Evolutionary conservation across 257 asterid species (phyloP).

Genomic region (Gentiana dahurica): DNA sequence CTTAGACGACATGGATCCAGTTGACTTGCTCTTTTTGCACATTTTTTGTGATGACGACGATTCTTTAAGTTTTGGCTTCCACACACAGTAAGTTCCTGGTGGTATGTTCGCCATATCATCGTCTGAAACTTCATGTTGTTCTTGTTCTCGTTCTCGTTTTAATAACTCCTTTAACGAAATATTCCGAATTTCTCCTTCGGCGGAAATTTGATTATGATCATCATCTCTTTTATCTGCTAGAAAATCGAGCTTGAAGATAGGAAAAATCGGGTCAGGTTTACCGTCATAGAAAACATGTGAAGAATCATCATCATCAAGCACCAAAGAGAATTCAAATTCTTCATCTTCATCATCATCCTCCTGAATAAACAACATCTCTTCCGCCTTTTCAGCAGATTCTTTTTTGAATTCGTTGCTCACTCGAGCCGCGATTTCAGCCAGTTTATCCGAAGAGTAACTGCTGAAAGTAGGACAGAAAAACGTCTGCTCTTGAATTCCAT

Average conservation of each 20-base stretch:
- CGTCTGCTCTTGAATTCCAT: constrained; percentile 22
- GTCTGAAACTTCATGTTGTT: constrained; percentile 21
- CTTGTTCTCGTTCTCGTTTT: constrained; percentile 16
- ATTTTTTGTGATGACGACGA: constrained; percentile 17
- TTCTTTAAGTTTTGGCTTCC: constrained; percentile 51
- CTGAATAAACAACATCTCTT: constrained; percentile 1
- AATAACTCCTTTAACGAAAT: constrained; percentile 23
- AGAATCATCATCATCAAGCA: constrained; percentile 20
- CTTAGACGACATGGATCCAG: constrained; percentile 62
- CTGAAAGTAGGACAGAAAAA: constrained; percentile 60
- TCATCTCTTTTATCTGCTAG: neutral
- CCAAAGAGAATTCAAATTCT: constrained; percentile 55
- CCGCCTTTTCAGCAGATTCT: neutral
- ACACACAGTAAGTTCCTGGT: constrained; percentile 53
- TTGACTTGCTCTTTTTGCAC: constrained; percentile 75
- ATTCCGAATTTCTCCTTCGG: constrained; percentile 3
- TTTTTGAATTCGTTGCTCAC: constrained; percentile 23
- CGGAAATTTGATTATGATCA: neutral
- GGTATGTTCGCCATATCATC: constrained; percentile 62
- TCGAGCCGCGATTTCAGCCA: constrained; percentile 46
- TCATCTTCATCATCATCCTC: constrained; percentile 18
- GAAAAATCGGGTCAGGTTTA: constrained; percentile 23
- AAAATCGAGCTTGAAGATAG: constrained; percentile 28
- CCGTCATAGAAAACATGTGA: constrained; percentile 14
- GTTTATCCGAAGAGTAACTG: constrained; percentile 42